phyloP scores from a whole-genome alignment of 2,329 filamentous ascomycete genomes.

The Sarocladiaceae sp. region DNA sequence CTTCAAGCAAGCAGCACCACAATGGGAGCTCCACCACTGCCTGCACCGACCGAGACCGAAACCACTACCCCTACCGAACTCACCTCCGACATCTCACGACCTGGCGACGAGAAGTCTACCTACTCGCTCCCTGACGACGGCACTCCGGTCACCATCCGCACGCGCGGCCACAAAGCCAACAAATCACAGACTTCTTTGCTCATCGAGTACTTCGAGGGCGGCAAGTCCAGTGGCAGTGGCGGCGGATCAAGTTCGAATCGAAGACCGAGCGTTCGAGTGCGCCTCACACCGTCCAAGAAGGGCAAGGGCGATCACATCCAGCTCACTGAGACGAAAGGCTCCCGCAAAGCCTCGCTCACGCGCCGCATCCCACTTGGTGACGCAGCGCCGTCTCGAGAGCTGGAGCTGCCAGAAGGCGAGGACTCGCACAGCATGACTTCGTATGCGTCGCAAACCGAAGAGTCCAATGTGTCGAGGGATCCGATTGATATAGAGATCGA shows the following conservation, averaged over 20 bases:
- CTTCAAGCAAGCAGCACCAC: slow-evolving; percentile 25
- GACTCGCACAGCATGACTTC: slow-evolving; percentile 68
- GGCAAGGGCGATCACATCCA: slow-evolving; percentile 72
- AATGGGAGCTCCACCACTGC: slow-evolving; percentile 64
- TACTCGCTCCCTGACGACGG: slow-evolving; percentile 83
- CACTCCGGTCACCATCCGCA: slow-evolving; percentile 88
- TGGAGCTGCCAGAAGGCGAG: slow-evolving; percentile 44
- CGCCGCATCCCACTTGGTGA: slow-evolving; percentile 48
- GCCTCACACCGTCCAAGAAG: slow-evolving; percentile 74
- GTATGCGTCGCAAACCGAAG: slow-evolving; percentile 73
- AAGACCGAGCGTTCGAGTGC: slow-evolving; percentile 75
- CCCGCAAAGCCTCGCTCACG: slow-evolving; percentile 59
- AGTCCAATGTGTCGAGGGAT: slow-evolving; percentile 70
- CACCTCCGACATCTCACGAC: slow-evolving; percentile 61
- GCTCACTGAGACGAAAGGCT: slow-evolving; percentile 75
- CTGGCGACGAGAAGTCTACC: slow-evolving; percentile 66
- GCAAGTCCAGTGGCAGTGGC: slow-evolving; percentile 46
- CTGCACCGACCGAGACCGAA: slow-evolving; percentile 73
- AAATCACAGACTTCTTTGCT: slow-evolving; percentile 84
- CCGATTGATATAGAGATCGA: slow-evolving; percentile 90
- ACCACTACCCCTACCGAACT: slow-evolving; percentile 61
- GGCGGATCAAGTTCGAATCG: slow-evolving; percentile 55
- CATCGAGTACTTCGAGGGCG: slow-evolving; percentile 92
- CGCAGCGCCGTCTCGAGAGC: slow-evolving; percentile 33
- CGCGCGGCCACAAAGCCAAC: slow-evolving; percentile 55